Evolutionary conservation across 805 yeast species (phyloP), one percentile per base, ranked within the genome.

Genomic region (Ogataea kodamae): DNA sequence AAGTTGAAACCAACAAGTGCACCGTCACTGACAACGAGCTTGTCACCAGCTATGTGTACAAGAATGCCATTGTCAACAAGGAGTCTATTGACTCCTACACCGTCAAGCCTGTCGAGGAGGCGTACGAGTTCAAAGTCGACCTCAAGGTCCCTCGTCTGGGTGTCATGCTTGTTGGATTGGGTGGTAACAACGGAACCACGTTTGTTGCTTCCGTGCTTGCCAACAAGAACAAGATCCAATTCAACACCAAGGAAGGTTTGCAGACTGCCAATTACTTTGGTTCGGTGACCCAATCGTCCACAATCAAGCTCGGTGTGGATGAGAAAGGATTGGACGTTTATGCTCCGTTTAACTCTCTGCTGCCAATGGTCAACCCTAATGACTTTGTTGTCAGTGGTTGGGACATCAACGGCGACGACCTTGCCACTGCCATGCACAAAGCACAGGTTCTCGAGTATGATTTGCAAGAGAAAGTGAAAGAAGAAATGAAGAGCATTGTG

Each of bases 171-270:
- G 97, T 89, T 21, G 97, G 97, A 49, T 71, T 89, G 47, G 97
- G 97, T 50, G 97, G 97, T 63, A 89, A 89, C 71, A 89, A 89
- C 57, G 97, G 97, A 62, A 74, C 96, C 39, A 89, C 97, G 9
- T 71, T 90, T 46, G 76, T 88, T 35, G 88, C 90, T 27, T 81
- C 96, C 7, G 70, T 80, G 32, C 74, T 83, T 46, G 95, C 97
- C 40, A 89, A 89, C 70, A 86, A 81, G 53, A 72, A 84, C 59
- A 72, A 83, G 43, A 59, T 89, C 44, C 62, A 75, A 32, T 89
- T 89, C 67, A 78, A 84, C 55, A 87, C 83, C 51, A 88, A 87
- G 65, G 79, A 78, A 35, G 95, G 96, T 33, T 70, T 68, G 16
- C 70, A 76, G 29, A 69, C 70, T 44, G 71, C 80, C 37, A 89